Evolutionary conservation across 441 rosid genomes (phyloP).

Genomic region (Croton setiger): DNA sequence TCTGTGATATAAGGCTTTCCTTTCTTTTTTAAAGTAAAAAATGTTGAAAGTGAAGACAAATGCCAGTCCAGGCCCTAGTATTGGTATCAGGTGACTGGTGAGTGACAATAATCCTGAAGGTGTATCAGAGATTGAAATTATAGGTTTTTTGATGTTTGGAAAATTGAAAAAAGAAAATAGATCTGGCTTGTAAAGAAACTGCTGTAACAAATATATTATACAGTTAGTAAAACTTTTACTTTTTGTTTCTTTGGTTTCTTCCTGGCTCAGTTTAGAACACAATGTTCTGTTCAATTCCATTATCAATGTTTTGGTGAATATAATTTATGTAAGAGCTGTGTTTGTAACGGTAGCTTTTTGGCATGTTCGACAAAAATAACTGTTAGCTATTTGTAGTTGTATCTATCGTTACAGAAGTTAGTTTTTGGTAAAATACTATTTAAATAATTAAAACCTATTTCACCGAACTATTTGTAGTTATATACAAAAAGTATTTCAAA

Average conservation of each 20-base stretch:
- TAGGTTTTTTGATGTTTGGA: conserved; percentile 19
- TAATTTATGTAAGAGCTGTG: too few relatives aligned
- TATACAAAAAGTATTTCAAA: too few relatives aligned
- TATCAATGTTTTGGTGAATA: background rate
- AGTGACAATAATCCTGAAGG: conserved; percentile 34
- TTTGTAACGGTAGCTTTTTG: too few relatives aligned
- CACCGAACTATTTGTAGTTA: too few relatives aligned
- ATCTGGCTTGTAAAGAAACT: conserved; percentile 31
- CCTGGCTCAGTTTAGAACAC: too few relatives aligned
- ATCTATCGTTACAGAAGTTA: too few relatives aligned
- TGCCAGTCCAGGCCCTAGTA: conserved; percentile 76
- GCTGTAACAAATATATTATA: conserved; percentile 19
- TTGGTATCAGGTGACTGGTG: conserved; percentile 72
- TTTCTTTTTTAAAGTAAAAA: conserved; percentile 20
- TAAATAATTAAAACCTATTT: too few relatives aligned
- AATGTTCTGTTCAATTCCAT: background rate
- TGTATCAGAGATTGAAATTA: conserved; percentile 16
- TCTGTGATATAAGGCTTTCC: conserved; percentile 27
- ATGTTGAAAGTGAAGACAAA: conserved; percentile 25
- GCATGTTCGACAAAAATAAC: too few relatives aligned
- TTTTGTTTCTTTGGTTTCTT: background rate
- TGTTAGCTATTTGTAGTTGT: too few relatives aligned
- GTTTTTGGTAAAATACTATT: too few relatives aligned
- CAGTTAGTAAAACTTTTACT: conserved; percentile 9
- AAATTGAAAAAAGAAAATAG: background rate